Base-by-base conservation (phyloP, 176 grass and related monocot species). In the Puya raimondii region DNA sequence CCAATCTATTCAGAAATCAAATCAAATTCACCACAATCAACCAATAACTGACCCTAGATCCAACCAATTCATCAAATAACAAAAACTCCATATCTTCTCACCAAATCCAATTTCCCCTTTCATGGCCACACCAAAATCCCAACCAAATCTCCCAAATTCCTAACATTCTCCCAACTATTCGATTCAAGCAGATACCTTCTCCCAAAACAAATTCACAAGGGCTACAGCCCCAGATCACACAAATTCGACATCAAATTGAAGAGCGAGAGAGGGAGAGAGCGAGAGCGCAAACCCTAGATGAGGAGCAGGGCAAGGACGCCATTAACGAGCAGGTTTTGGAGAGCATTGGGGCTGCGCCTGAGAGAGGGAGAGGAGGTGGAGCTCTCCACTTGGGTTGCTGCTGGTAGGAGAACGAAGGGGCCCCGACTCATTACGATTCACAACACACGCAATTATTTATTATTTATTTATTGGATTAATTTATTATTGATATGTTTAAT, bases 271-370 rank as follows among this genome's bases (percentile, higher is more conserved):
- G 69, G 16, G 22, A 23, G 10, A 23, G 50, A 13, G 53, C 56
- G 51, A 50, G 68, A 74, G 26, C 53, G 52, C 66, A 12, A 80
- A 96, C 93, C 93, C 86, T 79, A 70, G 88, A 79, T 27, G 88
- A 81, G 70, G 88, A 92, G 84, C 88, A 92, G 68, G 85, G 80
- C 48, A 88, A 91, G 81, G 86, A 83, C 53, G 73, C 82, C 79
- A 87, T 81, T 77, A 86, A 76, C 56, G 88, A 89, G 86, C 86
- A 89, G 75, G 86, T 84, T 89, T 89, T 92, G 53, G 82, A 84
- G 64, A 96, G 79, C 85, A 91, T 86, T 75, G 74, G 74, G 77
- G 80, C 85, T 70, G 9, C 17, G 17, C 56, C 1, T 21, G 20
- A 59, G 13, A 59, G 10, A 7, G 4, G 5, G 54, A 61, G 7